These are phyloP conservation scores for Sporothrix curviconia DNA, from an alignment of 2,329 filamentous ascomycete genomes.

Conservation along the genomic window DNA sequence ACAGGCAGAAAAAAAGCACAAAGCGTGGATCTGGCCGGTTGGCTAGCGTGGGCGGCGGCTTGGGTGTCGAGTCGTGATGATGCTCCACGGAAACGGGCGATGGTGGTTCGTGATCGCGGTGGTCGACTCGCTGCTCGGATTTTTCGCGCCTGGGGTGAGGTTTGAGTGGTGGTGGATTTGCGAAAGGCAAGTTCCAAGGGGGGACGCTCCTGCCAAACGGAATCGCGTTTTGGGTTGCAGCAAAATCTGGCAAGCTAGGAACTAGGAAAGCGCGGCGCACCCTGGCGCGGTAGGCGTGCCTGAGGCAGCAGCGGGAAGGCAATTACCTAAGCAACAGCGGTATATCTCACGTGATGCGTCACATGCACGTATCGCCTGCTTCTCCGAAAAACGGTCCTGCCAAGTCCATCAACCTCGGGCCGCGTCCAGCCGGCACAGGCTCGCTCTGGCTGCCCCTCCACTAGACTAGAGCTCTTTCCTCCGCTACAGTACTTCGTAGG, in stretches of 20 bases:
- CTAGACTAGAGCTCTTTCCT: background rate
- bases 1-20: background rate
- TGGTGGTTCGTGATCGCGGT: conserved; percentile 8
- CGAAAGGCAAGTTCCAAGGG: conserved; percentile 4
- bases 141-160: background rate
- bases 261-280: background rate
- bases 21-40: background rate
- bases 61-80: conserved; percentile 8
- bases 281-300: conserved; percentile 3
- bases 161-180: conserved; percentile 3
- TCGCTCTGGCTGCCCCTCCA: background rate
- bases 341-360: background rate
- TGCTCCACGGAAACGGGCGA: conserved; percentile 11
- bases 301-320: background rate
- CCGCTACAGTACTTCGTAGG: background rate
- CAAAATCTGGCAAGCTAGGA: conserved; percentile 10
- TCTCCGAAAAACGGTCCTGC: conserved; percentile 5
- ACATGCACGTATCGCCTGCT: background rate
- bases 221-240: conserved; percentile 5
- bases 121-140: background rate
- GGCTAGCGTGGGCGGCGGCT: background rate
- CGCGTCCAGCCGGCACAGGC: conserved; percentile 30
- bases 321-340: background rate
- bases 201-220: background rate
- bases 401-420: conserved; percentile 29